Conservation (phyloP, 1,139 yeast species). For the Blastobotrys serpentis region DNA sequence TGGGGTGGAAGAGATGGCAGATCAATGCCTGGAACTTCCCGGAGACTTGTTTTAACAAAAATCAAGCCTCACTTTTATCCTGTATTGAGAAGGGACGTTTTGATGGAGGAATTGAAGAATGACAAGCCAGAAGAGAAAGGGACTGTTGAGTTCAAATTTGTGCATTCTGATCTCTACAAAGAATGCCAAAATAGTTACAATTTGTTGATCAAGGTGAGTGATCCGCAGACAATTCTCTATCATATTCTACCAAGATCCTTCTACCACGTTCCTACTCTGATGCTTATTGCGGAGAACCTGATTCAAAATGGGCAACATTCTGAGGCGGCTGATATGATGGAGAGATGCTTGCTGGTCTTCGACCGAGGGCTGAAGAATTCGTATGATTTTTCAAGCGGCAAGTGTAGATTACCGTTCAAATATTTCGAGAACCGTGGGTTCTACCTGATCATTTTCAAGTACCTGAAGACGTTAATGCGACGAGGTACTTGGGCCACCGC, state of each 20-base stretch:
- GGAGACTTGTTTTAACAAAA: conserved; percentile 66
- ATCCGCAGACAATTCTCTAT: conserved; percentile 46
- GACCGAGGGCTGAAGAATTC: conserved; percentile 61
- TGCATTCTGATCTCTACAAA: conserved; percentile 30
- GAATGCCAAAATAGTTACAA: conserved; percentile 38
- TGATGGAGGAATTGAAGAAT: conserved; percentile 46
- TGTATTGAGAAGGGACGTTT: conserved; percentile 58
- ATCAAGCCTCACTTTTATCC: conserved; percentile 85
- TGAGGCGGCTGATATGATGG: conserved; percentile 59
- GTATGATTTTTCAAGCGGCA: conserved; percentile 50
- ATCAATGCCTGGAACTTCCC: conserved; percentile 67
- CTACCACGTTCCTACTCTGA: conserved; percentile 73
- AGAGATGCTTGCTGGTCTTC: conserved; percentile 73
- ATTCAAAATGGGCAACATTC: conserved; percentile 66
- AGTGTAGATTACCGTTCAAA: conserved; percentile 73
- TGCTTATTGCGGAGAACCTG: conserved; percentile 75
- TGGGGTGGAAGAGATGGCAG: conserved; percentile 83
- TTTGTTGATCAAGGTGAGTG: conserved; percentile 33
- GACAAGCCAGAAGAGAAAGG: conserved; percentile 36
- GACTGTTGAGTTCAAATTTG: conserved; percentile 45
- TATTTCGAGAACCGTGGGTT: conserved; percentile 74
- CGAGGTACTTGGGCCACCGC: conserved; percentile 80
- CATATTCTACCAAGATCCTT: conserved; percentile 52
- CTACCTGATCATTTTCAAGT: conserved; percentile 69
- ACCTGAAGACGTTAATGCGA: conserved; percentile 68